Base-by-base conservation (phyloP, 139 green algal species). In the Micractinium conductrix region DNA sequence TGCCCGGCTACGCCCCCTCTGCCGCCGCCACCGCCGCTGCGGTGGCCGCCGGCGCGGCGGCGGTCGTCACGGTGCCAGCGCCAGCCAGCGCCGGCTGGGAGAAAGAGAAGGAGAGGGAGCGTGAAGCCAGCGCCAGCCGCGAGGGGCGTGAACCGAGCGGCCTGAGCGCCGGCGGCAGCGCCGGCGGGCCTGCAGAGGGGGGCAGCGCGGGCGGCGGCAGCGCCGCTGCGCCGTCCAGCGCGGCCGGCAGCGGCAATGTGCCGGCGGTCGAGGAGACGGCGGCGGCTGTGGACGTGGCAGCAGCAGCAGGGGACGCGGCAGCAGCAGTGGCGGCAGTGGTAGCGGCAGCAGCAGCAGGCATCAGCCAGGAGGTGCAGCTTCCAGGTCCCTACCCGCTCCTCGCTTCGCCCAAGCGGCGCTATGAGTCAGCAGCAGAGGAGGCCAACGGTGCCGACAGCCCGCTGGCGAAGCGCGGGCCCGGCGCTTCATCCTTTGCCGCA, bases 1-100 rank as follows among this genome's bases (percentile, higher is more conserved):
- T 87, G 71, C 87, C 89, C 12, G 65, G 53, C n/a, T 16, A 63
- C 35, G 19, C 60, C 30, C 28, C 42, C n/a, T 75, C 62, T 1
- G 7, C 43, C 10, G 53, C 35, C 38, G 55, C 48, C 75, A 70
- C 43, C 4, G 78, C 78, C 28, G 78, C 78, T 6, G 78, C 62
- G 0, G 62, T 68, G 28, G 78, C 78, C 9, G 78, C 78, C n/a
- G 78, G 62, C 19, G 30, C 62, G 16, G 78, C 60, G 1, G 78
- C 76, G 9, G 76, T 55, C 5, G 76, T 82, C 24, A 82, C 76
- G 1, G 76, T 82, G 55, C 76, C 76, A 4, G 35, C 63, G 33
- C 74, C 74, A 2, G 48, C 48, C 4, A 2, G 55, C 5, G 45
- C 76, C 33, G 65, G 14, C 24, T 35, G 65, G 33, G 37, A 4